These are phyloP conservation scores for Marchantia polymorpha DNA, from an alignment of 225 moss, liverwort and hornwort species.

Conservation along the genomic window DNA sequence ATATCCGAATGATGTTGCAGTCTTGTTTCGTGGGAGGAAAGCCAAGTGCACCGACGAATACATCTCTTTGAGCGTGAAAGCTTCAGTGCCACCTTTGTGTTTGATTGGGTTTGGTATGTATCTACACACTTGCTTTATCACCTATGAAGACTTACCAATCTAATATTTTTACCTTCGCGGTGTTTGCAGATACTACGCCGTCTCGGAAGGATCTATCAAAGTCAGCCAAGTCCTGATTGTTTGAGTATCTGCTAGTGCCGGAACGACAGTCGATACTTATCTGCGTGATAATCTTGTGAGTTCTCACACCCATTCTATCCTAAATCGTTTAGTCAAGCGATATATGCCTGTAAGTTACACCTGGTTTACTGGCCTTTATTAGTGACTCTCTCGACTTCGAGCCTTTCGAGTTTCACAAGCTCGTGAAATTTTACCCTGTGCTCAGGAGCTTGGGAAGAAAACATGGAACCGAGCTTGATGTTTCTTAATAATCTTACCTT, in stretches of 20 bases:
- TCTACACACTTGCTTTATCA: neutral
- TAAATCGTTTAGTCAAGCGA: too few species aligned
- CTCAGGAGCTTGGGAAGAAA: too few species aligned
- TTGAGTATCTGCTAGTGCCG: conserved; percentile 87
- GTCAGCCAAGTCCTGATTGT: conserved; percentile 71
- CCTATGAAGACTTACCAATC: neutral
- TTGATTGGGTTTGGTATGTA: neutral
- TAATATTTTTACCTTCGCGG: neutral
- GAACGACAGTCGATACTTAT: too few species aligned
- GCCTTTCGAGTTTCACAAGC: too few species aligned
- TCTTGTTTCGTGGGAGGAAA: conserved; percentile 12
- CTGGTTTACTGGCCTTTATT: too few species aligned
- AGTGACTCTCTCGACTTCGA: too few species aligned
- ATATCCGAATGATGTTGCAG: neutral
- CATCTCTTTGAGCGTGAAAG: conserved; percentile 65
- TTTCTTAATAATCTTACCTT: too few species aligned
- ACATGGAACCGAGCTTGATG: too few species aligned
- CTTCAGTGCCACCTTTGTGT: conserved; percentile 17
- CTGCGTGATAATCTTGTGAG: too few species aligned
- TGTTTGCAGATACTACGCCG: conserved; percentile 63
- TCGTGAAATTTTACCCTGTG: too few species aligned
- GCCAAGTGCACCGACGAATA: conserved; percentile 98
- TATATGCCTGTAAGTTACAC: too few species aligned
- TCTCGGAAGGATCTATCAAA: conserved; percentile 75
- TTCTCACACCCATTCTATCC: too few species aligned